Evolutionary conservation across 2,329 filamentous ascomycete genomes (phyloP), one percentile per base, ranked within the genome.

Genomic region (Ascochyta fabae): DNA sequence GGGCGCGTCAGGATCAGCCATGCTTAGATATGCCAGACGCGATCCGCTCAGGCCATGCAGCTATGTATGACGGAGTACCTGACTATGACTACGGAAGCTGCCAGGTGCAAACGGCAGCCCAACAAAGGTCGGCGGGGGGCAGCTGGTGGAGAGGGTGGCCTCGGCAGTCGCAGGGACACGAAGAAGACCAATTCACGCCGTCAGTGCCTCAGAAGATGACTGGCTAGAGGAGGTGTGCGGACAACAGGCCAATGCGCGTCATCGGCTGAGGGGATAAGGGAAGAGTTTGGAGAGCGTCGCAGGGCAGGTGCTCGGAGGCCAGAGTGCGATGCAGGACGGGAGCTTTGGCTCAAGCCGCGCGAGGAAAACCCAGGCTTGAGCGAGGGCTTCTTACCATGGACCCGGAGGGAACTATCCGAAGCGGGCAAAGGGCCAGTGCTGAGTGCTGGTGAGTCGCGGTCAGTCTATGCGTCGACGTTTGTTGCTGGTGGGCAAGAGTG

Each of bases 11-110:
- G 69, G 71, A 71, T 75, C 72, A 58, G 72, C 72, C 72, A 76
- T 76, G 58, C 68, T 75, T 73, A 73, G 64, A 71, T 70, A 70
- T 70, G 65, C 62, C 60, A 69, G 59, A 62, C 57, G 53, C 57
- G 59, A 64, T 66, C 67, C 68, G 73, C 73, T 75, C 67, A 75
- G 72, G 72, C 73, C 73, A 75, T 75, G 72, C 72, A 72, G 67
- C 66, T 70, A 65, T 68, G 65, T 66, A 62, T 64, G 60, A 62
- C 64, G 40, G 53, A 62, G 60, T 59, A 65, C 61, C 59, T 62
- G 62, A 60, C 52, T 59, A 61, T 52, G 56, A 56, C 38, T 48
- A 56, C 47, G 48, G 53, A 51, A 56, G 43, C 47, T 47, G 53
- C 48, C 53, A 56, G 42, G 53, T 33, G 61, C 64, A 65, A 67